Evolutionary conservation across 306 rosid species (phyloP), one percentile per base, ranked within the genome.

Genomic region (Carpinus fangiana): DNA sequence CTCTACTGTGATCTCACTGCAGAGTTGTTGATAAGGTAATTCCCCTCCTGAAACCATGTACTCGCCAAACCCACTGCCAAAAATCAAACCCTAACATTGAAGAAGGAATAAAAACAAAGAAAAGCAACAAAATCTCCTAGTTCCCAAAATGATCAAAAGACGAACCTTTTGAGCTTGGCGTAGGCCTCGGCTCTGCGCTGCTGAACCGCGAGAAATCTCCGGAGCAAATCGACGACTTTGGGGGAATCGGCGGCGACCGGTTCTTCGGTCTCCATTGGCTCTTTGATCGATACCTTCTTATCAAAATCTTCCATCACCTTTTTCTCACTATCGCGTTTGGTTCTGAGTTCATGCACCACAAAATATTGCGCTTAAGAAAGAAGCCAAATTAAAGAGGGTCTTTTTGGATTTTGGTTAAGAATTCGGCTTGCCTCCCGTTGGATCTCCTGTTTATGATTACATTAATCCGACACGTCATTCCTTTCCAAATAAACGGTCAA

Each of bases 131-230:
- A 73, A 51, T 28, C 45, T 1, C 16, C 5, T 10, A 61, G 21
- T 12, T 45, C 2, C 13, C 12, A 46, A 12, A 20, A 76, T 13
- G 56, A 82, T 73, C 47, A 64, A 71, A 52, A 34, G 5, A 17
- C 14, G 6, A 50, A 91, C 93, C 89, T 72, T 74, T 90, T 91
- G 76, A 91, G 94, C 73, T 86, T 91, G 78, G 97, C 78, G 80
- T 91, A 93, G 1, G 98, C 90, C 81, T 86, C 86, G 31, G 98
- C 98, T 28, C 98, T 80, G 62, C 94, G 94, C 82, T 83, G 92
- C 82, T 93, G 98, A 61, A 93, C 73, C 0, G 43, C 81, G 21
- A 93, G 88, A 69, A 93, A 93, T 64, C 41, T 76, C 21, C 93
- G 92, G 78, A 93, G 98, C 76, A 91, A 69, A 70, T 11, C 43